These are phyloP conservation scores for Rhodotorula toruloides DNA, from an alignment of 768 basidiomycete species.

Conservation along the genomic window DNA sequence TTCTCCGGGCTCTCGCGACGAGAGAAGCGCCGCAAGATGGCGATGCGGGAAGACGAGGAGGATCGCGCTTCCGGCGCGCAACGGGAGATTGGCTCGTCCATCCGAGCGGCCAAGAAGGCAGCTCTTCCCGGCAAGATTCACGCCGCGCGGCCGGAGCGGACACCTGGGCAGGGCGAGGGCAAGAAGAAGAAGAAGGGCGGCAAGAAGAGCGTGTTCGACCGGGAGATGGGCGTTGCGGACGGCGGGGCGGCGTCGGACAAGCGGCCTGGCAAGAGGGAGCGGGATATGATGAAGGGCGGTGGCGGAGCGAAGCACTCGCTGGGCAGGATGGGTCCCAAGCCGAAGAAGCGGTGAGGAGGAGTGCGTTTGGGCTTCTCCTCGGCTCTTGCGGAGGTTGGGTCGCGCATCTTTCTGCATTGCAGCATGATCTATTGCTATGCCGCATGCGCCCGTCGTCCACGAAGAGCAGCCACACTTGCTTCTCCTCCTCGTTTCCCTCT, in stretches of 20 bases:
- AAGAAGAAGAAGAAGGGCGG: constrained; percentile 17
- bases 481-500: background rate
- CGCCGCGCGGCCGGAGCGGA: constrained; percentile 14
- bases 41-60: constrained; percentile 71
- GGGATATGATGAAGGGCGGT: constrained; percentile 23
- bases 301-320: constrained; percentile 19
- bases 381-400: no score
- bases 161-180: background rate
- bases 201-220: constrained; percentile 16
- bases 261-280: constrained; percentile 26
- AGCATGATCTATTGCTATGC: no score
- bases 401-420: no score
- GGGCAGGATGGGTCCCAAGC: constrained; percentile 25
- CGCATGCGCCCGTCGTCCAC: no score
- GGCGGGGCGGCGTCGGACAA: constrained; percentile 6
- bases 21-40: constrained; percentile 80
- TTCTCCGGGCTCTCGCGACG: constrained; percentile 78
- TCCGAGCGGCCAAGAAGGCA: constrained; percentile 81
- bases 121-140: constrained; percentile 20
- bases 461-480: no score
- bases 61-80: constrained; percentile 49
- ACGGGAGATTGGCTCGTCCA: constrained; percentile 60
- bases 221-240: constrained; percentile 20
- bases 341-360: background rate
- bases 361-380: background rate